Conservation (phyloP, 202 grass and related monocot species). For the Digitaria exilis region DNA sequence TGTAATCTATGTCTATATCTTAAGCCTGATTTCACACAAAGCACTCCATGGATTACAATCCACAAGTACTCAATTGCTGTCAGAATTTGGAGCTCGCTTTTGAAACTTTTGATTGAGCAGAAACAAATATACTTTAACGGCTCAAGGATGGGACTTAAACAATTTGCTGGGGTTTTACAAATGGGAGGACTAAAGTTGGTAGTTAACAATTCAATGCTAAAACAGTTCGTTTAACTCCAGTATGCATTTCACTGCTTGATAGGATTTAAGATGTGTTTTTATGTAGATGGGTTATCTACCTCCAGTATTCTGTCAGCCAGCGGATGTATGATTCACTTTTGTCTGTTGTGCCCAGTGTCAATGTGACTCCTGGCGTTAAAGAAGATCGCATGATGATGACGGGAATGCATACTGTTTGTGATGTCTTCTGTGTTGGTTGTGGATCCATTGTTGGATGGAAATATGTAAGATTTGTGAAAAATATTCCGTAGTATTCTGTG, state of each 20-base stretch:
- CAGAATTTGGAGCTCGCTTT: background rate
- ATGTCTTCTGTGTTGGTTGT: constrained; percentile 99
- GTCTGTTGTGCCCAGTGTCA: constrained; percentile 61
- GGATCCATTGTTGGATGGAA: constrained; percentile 99
- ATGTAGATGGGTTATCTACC: background rate
- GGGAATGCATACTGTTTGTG: constrained; percentile 91
- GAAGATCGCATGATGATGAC: constrained; percentile 96
- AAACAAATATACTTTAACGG: background rate
- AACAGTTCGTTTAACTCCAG: background rate
- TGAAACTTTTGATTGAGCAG: constrained; percentile 6
- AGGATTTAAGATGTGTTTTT: background rate
- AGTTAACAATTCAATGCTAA: background rate
- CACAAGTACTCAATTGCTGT: background rate
- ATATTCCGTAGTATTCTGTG: constrained; percentile 21
- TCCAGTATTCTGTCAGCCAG: background rate
- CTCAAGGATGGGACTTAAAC: background rate
- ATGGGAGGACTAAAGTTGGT: background rate
- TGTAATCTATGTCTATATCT: too few species aligned
- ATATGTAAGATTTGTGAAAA: constrained; percentile 72
- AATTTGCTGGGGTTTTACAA: background rate
- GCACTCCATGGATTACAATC: background rate
- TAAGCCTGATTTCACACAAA: constrained; percentile 9
- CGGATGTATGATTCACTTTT: constrained; percentile 41
- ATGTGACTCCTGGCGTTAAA: constrained; percentile 84
- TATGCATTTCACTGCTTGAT: constrained; percentile 4